Base-by-base conservation (phyloP, 2,329 filamentous ascomycete genomes). In the Botrytis fabae region DNA sequence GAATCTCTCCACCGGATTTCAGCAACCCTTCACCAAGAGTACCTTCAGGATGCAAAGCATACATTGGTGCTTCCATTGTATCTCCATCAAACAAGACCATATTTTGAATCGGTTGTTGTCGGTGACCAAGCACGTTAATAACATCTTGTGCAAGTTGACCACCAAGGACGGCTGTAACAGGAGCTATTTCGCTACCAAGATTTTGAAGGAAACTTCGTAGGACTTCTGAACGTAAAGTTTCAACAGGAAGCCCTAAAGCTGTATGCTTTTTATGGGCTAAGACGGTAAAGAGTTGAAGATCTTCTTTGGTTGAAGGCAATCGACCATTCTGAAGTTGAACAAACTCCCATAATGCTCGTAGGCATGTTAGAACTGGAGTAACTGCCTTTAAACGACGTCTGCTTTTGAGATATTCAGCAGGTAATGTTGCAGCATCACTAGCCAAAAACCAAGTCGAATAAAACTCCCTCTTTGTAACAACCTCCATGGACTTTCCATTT, bases 91-190 rank as follows among this genome's bases (percentile, higher is more conserved):
- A 97, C 32, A 98, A 85, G 68, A 97, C 88, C 81, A 97, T 90
- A 82, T 99, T 99, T 84, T 99, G 96, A 60, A 99, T 92, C 0
- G 96, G 96, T 82, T 98, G 96, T 83, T 98, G 94, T 59, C 92
- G 90, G 81, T 93, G 90, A 66, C 95, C 94, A 9, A 98, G 88
- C 46, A 98, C 95, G 79, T 98, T 98, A 83, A 99, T 98, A 69
- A 97, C 94, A 81, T 99, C 96, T 83, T 99, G 96, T 0, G 95
- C 94, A 25, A 99, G 87, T 81, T 95, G 90, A 16, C 95, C 96
- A 66, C 96, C 96, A 18, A 99, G 85, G 73, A 97, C 93, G 2
- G 96, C 95, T 0, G 93, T 91, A 14, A 97, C 93, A 12, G 96
- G 94, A 20, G 93, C 91, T 57, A 98, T 85, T 83, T 98, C 95